phyloP scores from a whole-genome alignment of 2,329 filamentous ascomycete genomes.

The Xylariaceae sp. region DNA sequence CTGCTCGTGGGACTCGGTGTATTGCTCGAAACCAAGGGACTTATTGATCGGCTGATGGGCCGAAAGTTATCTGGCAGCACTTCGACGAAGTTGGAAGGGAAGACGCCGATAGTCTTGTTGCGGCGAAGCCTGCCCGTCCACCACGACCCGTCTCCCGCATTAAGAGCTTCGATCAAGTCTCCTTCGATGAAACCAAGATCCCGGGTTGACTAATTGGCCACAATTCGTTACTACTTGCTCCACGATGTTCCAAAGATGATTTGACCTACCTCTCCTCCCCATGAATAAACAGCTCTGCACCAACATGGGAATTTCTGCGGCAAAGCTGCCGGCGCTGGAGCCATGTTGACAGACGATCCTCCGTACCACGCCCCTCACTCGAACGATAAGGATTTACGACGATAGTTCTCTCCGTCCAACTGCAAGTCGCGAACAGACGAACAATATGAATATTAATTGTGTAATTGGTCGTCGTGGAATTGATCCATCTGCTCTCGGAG shows the following conservation, averaged over 20 bases:
- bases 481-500: no score
- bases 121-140: conserved; percentile 92
- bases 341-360: conserved; percentile 39
- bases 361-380: not conserved
- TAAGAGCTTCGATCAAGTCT: conserved; percentile 95
- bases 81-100: conserved; percentile 96
- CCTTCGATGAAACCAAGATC: conserved; percentile 97
- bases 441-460: no score
- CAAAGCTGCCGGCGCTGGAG: conserved; percentile 54
- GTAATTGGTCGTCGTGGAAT: no score
- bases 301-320: conserved; percentile 84
- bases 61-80: conserved; percentile 81
- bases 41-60: conserved; percentile 62
- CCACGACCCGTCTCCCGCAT: conserved; percentile 96
- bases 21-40: conserved; percentile 55
- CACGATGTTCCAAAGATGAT: not conserved
- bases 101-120: conserved; percentile 85
- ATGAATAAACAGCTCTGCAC: conserved; percentile 88
- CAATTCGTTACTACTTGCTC: conserved; percentile 22
- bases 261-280: conserved; percentile 72
- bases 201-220: conserved; percentile 64
- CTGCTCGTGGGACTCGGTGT: conserved; percentile 52
- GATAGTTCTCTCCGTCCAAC: not conserved
- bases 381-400: conserved; percentile 5
- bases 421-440: not conserved